phyloP scores from a whole-genome alignment of 2,329 filamentous ascomycete genomes.

The Mollisia scopiformis region DNA sequence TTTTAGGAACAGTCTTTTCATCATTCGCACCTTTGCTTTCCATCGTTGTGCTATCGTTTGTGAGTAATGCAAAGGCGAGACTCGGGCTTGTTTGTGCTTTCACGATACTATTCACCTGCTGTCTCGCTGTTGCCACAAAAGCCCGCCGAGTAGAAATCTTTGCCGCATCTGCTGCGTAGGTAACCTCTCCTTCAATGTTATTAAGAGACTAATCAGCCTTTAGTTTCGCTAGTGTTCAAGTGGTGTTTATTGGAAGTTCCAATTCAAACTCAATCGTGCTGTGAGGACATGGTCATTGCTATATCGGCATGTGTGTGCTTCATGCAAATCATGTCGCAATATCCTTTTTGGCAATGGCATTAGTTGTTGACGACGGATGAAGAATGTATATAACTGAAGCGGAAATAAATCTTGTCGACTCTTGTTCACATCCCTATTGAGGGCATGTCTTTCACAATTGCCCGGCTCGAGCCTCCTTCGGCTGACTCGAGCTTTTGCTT shows the following conservation, averaged over 20 bases:
- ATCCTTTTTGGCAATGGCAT: too few relatives aligned
- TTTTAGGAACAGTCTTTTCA: conserved; percentile 20
- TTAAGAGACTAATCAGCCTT: background rate
- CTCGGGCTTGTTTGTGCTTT: conserved; percentile 10
- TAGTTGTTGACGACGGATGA: too few relatives aligned
- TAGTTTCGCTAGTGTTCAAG: conserved; percentile 20
- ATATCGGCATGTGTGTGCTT: too few relatives aligned
- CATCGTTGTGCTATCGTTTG: conserved; percentile 17
- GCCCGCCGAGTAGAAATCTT: conserved; percentile 14
- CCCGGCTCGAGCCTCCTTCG: too few relatives aligned
- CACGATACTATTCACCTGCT: conserved; percentile 16
- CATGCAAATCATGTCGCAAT: too few relatives aligned
- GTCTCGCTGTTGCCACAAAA: conserved; percentile 18
- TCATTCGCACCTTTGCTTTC: conserved; percentile 20
- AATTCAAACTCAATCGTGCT: conserved; percentile 3
- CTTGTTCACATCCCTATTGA: too few relatives aligned
- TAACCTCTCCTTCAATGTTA: background rate
- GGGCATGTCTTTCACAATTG: too few relatives aligned
- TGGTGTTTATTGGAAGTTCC: conserved; percentile 17
- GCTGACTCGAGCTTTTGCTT: too few relatives aligned
- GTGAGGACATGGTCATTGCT: background rate
- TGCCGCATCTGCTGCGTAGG: conserved; percentile 15
- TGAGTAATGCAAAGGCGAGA: conserved; percentile 6
- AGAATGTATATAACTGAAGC: too few relatives aligned
- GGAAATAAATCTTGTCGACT: too few relatives aligned